Base-by-base conservation (phyloP, 345 rosid genomes). In the Angophora floribunda region DNA sequence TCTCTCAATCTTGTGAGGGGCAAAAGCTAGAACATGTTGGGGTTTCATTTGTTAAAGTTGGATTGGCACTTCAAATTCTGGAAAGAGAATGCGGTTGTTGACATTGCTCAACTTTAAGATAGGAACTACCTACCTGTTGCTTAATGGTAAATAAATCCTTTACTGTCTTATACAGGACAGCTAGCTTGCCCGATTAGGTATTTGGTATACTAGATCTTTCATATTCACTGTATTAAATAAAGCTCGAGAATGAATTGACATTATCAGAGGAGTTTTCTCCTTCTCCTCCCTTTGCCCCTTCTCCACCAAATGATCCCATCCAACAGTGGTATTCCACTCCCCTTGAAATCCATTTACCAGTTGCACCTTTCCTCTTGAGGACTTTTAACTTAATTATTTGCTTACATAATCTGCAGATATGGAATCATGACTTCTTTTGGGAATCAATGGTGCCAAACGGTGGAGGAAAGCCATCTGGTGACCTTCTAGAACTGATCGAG, bases 391-490 rank as follows among this genome's bases (percentile, higher is more conserved):
- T 10, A 51, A 21, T 45, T 10, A 51, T 88, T 41, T 5, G n/a
- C 28, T 32, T 80, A 70, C 55, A 14, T 53, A 88, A 61, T 88
- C 86, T 89, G 85, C 93, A 97, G 99, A 97, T 96, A 50, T 97
- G 98, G 99, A 96, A 97, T 93, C 99, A 97, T 79, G 96, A 96
- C 7, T 97, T 97, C 90, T 95, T 97, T 89, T 97, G 98, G 99
- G 98, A 95, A 90, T 96, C 98, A 84, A 96, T 96, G 94, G 93
- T 93, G 92, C 99, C 99, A 63, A 95, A 94, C 36, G 98, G 99
- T 55, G 99, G 99, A 85, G 98, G 99, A 91, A 95, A 93, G 93
- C 99, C 99, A 51, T 88, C 93, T 21, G 99, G 96, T 86, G 95
- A 95, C 51, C 98, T 97, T 90, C 94, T 96, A 61, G 90, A 89